Conservation (phyloP, 306 rosid species). For the Cicer arietinum region DNA sequence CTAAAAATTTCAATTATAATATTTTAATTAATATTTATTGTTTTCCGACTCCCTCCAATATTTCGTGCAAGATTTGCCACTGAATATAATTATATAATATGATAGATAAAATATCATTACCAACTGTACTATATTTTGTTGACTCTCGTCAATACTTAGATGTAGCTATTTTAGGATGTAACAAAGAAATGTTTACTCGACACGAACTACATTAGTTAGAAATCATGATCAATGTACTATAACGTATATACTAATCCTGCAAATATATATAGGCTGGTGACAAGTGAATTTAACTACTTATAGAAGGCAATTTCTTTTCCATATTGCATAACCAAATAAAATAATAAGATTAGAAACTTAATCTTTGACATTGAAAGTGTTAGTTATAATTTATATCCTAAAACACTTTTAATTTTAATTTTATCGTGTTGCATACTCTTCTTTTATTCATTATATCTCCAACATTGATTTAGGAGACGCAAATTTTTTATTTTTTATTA, state of each 20-base stretch:
- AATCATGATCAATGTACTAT: constrained; percentile 20
- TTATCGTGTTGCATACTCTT: too few relatives aligned
- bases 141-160: constrained; percentile 4
- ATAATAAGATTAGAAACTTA: constrained; percentile 32
- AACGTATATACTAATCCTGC: neutral
- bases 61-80: too few relatives aligned
- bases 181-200: constrained; percentile 9
- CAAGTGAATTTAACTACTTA: constrained; percentile 42
- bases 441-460: too few relatives aligned
- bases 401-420: neutral
- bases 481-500: too few relatives aligned
- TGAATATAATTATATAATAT: neutral
- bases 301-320: constrained; percentile 34
- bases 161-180: constrained; percentile 27
- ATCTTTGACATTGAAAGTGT: neutral
- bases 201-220: constrained; percentile 25
- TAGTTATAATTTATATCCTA: neutral
- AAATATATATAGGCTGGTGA: constrained; percentile 13
- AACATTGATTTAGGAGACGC: too few relatives aligned
- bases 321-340: constrained; percentile 32
- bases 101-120: constrained; percentile 11
- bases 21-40: too few relatives aligned
- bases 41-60: too few relatives aligned
- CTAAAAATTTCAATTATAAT: too few relatives aligned
- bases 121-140: neutral